Conservation (phyloP, 2,329 filamentous ascomycete genomes). For the Talaromyces sp. region DNA sequence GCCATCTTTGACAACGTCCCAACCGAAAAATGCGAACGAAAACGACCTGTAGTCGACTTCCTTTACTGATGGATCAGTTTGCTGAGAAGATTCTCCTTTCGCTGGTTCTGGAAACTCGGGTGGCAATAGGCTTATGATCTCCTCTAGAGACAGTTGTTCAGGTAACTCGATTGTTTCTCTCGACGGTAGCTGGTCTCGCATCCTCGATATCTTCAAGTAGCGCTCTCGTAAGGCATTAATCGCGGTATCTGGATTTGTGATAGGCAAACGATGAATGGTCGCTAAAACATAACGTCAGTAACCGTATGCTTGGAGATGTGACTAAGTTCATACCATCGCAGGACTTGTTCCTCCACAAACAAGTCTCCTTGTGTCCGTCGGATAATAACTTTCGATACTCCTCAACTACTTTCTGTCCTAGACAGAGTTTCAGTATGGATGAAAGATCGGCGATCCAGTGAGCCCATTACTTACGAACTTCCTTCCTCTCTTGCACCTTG, state of each 20-base stretch:
- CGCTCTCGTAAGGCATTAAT: conserved; percentile 56
- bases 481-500: conserved; percentile 38
- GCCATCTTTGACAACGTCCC: conserved; percentile 54
- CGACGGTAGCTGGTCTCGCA: conserved; percentile 35
- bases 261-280: conserved; percentile 61
- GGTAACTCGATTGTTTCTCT: conserved; percentile 28
- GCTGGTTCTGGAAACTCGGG: conserved; percentile 20
- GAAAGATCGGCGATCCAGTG: not conserved
- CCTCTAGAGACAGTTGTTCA: conserved; percentile 29
- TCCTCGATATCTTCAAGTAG: conserved; percentile 52
- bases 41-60: conserved; percentile 59
- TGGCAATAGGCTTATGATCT: conserved; percentile 27
- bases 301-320: not conserved
- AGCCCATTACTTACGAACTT: conserved; percentile 36
- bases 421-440: not conserved
- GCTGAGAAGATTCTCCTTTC: not conserved
- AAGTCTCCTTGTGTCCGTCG: conserved; percentile 71
- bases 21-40: conserved; percentile 66
- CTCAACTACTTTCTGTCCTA: conserved; percentile 63
- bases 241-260: conserved; percentile 58
- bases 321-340: conserved; percentile 63
- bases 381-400: conserved; percentile 70
- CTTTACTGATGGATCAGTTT: not conserved
- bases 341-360: conserved; percentile 80
- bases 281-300: conserved; percentile 35